Evolutionary conservation across 1,284 basidiomycete species (phyloP).

Genomic region (Trichosporon sp.): DNA sequence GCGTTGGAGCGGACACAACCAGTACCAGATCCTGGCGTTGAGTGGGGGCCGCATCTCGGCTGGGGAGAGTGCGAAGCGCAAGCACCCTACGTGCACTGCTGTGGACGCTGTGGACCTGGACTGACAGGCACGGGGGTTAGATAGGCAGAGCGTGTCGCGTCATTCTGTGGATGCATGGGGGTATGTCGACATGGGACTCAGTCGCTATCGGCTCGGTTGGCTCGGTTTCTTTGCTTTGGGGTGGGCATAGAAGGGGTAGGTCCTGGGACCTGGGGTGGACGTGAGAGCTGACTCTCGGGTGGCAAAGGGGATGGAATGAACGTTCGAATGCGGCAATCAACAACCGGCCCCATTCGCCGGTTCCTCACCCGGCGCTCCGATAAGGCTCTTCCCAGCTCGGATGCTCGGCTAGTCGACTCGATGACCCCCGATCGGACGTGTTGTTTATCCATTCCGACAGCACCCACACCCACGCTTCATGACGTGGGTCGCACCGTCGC

Average conservation of each 20-base stretch:
- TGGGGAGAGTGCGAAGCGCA: slow-evolving; percentile 16
- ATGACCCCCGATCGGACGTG: neutral
- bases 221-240: no score
- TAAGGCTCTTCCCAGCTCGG: neutral
- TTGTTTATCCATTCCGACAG: no score
- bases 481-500: no score
- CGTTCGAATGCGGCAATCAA: slow-evolving; percentile 11
- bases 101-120: slow-evolving; percentile 18
- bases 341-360: neutral
- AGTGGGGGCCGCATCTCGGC: slow-evolving; percentile 4
- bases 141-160: neutral
- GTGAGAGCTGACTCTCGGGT: no score
- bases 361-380: neutral
- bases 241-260: no score
- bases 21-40: slow-evolving; percentile 53
- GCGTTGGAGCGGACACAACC: slow-evolving; percentile 42
- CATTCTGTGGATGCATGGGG: neutral
- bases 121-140: neutral
- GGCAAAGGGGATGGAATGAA: neutral
- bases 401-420: slow-evolving; percentile 3
- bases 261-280: no score
- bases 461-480: no score
- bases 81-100: slow-evolving; percentile 21
- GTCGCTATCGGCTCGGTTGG: no score
- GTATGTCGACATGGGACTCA: no score